Evolutionary conservation across 176 grass and related monocot genomes (phyloP), one percentile per base, ranked within the genome.

Genomic region (Thalia dealbata): DNA sequence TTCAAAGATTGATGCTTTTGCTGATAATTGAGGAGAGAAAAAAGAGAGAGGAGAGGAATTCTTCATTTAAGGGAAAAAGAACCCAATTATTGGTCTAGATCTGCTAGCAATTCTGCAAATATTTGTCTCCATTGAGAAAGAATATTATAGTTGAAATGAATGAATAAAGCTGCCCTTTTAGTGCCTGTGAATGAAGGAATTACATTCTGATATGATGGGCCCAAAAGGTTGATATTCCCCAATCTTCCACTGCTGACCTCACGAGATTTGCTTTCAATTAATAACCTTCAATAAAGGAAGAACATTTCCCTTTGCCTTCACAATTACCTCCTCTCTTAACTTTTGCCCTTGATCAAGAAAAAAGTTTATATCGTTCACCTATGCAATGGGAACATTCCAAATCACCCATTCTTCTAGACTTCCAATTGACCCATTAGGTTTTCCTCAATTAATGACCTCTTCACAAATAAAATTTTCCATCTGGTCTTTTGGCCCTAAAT

Each of bases 151-250:
- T 11, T 44, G 21, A 21, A 22, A 46, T 62, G 38, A 22, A 46
- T 62, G 38, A 24, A 71, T 21, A 29, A 61, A 24, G 69, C 50
- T 50, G 28, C 10, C 8, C 19, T 48, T 28, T 51, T 82, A 69
- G 61, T 69, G 28, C 70, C 41, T 43, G 69, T 78, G 82, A 85
- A 87, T 86, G 79, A 83, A 87, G 88, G 73, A 68, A 88, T 74
- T 65, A 65, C 75, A 85, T 75, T 77, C 73, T 78, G 84, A 84
- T 54, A 68, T 84, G 81, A 84, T 71, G 51, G 70, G 82, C 71
- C 27, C 62, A 35, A 63, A 44, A 44, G 44, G 35, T 68, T 22
- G 65, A 68, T 68, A 68, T 68, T 68, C 30, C 30, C 55, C 74
- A 76, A 80, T 88, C 77, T 52, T 65, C 45, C 45, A 75, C 43